phyloP scores from a whole-genome alignment of 164 flowering plant species.

The Vitis rupestris region DNA sequence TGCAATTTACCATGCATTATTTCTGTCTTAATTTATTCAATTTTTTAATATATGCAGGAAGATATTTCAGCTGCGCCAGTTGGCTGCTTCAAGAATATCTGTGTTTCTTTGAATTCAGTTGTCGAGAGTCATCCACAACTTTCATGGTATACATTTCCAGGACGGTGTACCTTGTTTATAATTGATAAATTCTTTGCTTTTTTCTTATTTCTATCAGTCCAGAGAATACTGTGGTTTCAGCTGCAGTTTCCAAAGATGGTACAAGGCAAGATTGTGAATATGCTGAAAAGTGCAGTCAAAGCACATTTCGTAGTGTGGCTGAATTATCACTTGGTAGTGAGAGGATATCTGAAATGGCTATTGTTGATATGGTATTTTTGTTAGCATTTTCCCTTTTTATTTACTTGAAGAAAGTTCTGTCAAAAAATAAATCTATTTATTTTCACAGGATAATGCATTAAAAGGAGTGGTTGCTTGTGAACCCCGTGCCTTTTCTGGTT shows the following conservation, averaged over 20 bases:
- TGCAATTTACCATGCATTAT: background rate
- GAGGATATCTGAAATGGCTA: conserved; percentile 26
- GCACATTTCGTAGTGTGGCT: conserved; percentile 62
- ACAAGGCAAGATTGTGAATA: conserved; percentile 25
- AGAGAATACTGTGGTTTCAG: conserved; percentile 21
- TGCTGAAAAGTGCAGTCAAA: conserved; percentile 46
- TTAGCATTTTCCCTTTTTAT: background rate
- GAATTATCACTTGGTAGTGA: conserved; percentile 61
- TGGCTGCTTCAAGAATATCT: conserved; percentile 25
- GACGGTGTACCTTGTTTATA: background rate
- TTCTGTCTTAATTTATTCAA: background rate
- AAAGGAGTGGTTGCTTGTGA: conserved; percentile 67
- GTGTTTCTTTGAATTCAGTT: conserved; percentile 30
- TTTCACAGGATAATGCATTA: conserved; percentile 56
- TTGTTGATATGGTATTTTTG: conserved; percentile 67
- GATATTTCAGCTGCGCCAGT: conserved; percentile 26
- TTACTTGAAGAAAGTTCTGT: background rate
- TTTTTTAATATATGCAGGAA: conserved; percentile 31
- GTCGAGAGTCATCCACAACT: conserved; percentile 28
- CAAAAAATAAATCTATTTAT: conserved; percentile 1
- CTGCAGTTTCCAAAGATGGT: conserved; percentile 30
- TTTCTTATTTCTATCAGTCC: conserved; percentile 21
- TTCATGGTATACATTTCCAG: conserved; percentile 35
- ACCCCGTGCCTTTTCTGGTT: conserved; percentile 23
- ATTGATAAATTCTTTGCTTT: background rate